phyloP scores from a whole-genome alignment of 164 flowering plant species.

The Macadamia integrifolia region DNA sequence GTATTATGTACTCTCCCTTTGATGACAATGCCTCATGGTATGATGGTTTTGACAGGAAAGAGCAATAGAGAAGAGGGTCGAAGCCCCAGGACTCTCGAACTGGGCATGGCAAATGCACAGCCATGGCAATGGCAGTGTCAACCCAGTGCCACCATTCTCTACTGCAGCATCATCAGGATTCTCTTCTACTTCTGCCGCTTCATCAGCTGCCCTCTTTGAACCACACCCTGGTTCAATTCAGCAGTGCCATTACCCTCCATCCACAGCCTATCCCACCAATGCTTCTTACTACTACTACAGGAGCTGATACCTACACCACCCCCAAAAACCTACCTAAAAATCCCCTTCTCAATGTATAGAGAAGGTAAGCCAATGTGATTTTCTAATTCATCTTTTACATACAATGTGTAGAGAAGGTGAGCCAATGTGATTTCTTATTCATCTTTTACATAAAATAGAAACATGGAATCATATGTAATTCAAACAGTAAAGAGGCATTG shows the following conservation, averaged over 20 bases:
- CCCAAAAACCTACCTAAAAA: too few relatives aligned
- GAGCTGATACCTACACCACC: constrained; percentile 10
- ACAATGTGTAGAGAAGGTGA: too few relatives aligned
- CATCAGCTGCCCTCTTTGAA: constrained; percentile 35
- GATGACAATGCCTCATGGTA: too few relatives aligned
- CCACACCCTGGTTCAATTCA: constrained; percentile 18
- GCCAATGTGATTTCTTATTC: too few relatives aligned
- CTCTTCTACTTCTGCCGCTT: constrained; percentile 31
- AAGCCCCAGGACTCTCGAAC: constrained; percentile 20
- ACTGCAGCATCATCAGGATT: constrained; percentile 99
- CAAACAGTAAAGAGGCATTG: too few relatives aligned
- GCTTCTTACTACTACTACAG: constrained; percentile 26
- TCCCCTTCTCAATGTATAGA: too few relatives aligned
- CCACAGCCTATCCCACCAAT: constrained; percentile 8
- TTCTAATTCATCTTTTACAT: too few relatives aligned
- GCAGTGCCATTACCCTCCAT: constrained; percentile 17
- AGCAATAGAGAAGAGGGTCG: constrained; percentile 21
- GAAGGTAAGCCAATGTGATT: too few relatives aligned
- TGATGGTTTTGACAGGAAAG: constrained; percentile 27
- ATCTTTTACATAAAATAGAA: too few relatives aligned
- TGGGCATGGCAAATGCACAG: constrained; percentile 45
- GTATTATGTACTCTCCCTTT: too few relatives aligned
- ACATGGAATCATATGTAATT: too few relatives aligned
- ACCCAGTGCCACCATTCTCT: constrained; percentile 33
- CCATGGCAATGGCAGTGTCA: constrained; percentile 11